Evolutionary conservation across 1,139 yeast genomes (phyloP), one percentile per base, ranked within the genome.

Genomic region (Yamadazyma blattariae): DNA sequence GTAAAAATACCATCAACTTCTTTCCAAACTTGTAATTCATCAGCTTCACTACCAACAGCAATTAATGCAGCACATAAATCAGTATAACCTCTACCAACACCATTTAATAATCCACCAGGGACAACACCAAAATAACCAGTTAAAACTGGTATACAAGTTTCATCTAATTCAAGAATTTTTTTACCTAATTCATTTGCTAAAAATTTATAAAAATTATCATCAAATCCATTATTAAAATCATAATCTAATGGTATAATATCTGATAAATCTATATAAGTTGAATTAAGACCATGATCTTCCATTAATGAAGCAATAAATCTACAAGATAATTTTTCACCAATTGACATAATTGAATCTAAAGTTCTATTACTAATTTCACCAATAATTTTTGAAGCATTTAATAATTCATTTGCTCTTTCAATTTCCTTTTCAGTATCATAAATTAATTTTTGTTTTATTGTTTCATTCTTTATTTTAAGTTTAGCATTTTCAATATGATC

Each of bases 1-100:
- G 98, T 90, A 67, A 92, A 92, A 30, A 92, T 92, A 48, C 98
- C 98, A 58, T 92, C 98, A 34, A 92, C 98, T 67, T 92, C 98
- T 54, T 92, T 92, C 98, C 98, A 92, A 33, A 92, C 87, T 64
- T 92, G 98, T 38, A 92, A 70, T 61, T 92, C 98, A 32, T 88
- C 95, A 1, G 97, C 97, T 47, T 74, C 79, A 35, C 84, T 62
- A 1, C 97, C 98, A 20, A 92, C 97, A 0, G 98, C 97, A 28
- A 89, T 77, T 54, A 92, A 73, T 1, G 98, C 98, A 13, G 98
- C 98, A 70, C 98, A 92, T 47, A 92, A 68, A 59, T 92, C 98
- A 12, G 98, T 92, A 61, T 92, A 92, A 19, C 98, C 98, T 57
- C 98, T 79, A 29, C 98, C 98, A 40, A 92, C 94, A 37, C 94